phyloP scores from a whole-genome alignment of 2,329 filamentous ascomycete genomes.

The Sarocladiaceae sp. region DNA sequence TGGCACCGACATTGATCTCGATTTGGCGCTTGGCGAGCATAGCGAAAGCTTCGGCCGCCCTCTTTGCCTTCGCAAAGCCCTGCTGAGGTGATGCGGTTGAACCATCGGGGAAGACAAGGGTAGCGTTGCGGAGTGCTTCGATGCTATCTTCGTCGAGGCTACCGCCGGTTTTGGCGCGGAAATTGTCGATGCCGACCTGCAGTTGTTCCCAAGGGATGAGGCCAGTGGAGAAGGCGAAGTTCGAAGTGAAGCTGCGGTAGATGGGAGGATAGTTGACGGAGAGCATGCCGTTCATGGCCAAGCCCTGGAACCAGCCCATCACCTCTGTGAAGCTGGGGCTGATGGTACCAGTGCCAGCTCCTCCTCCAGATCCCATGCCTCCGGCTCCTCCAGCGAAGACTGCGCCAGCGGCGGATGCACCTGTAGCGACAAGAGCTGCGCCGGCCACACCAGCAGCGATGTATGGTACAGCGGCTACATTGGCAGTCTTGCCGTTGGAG shows the following conservation, averaged over 20 bases:
- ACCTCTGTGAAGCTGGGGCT: slow-evolving; percentile 86
- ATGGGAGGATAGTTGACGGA: slow-evolving; percentile 83
- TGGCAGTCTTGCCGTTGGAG: slow-evolving; percentile 80
- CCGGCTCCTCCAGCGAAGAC: slow-evolving; percentile 49
- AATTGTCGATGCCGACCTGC: slow-evolving; percentile 78
- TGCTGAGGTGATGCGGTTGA: slow-evolving; percentile 38
- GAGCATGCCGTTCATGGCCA: slow-evolving; percentile 95
- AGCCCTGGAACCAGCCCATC: slow-evolving; percentile 84
- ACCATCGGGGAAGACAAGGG: slow-evolving; percentile 65
- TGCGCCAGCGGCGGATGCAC: slow-evolving; percentile 63
- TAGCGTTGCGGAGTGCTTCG: slow-evolving; percentile 68
- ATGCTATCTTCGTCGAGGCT: slow-evolving; percentile 81
- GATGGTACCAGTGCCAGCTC: slow-evolving; percentile 56
- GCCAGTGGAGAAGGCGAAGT: slow-evolving; percentile 89
- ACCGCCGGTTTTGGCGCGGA: slow-evolving; percentile 76
- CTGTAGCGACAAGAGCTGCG: slow-evolving; percentile 72
- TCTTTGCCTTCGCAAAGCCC: slow-evolving; percentile 37
- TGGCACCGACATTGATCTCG: slow-evolving; percentile 11
- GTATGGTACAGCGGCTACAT: slow-evolving; percentile 73
- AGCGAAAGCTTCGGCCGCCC: slow-evolving; percentile 34
- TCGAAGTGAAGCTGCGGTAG: slow-evolving; percentile 85
- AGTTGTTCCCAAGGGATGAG: slow-evolving; percentile 78
- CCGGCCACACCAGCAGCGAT: slow-evolving; percentile 80
- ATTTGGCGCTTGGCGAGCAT: slow-evolving; percentile 37
- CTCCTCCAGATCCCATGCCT: slow-evolving; percentile 37